Conservation (phyloP, 805 yeast species). For the Teunomyces pallodes region DNA sequence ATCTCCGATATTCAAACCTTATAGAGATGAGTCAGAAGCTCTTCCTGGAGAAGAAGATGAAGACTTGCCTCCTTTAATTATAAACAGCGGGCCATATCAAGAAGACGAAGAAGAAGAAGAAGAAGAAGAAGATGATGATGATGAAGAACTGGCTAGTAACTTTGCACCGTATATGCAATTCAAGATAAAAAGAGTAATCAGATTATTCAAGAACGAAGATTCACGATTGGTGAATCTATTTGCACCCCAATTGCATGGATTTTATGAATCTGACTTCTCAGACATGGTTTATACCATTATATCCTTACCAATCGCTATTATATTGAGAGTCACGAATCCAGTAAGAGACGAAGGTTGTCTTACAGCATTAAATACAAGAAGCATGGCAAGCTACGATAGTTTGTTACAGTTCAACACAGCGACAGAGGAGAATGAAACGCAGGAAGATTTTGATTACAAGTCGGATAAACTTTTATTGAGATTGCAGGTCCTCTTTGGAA, state of each 20-base stretch:
- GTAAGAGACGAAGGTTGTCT: conserved; percentile 24
- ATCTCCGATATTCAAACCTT: conserved; percentile 2
- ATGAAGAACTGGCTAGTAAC: not conserved
- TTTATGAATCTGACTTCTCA: conserved; percentile 7
- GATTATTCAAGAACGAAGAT: not conserved
- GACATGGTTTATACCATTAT: conserved; percentile 14
- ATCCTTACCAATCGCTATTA: conserved; percentile 22
- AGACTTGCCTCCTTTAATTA: not conserved
- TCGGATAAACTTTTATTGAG: conserved; percentile 19
- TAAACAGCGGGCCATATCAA: not conserved
- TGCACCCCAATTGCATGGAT: conserved; percentile 16
- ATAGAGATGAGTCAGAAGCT: not conserved
- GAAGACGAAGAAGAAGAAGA: conserved; percentile 2
- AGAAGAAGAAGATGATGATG: conserved; percentile 1
- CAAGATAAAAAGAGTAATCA: not conserved
- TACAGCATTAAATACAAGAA: conserved; percentile 2
- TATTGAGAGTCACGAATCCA: conserved; percentile 31
- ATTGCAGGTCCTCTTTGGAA: conserved; percentile 29
- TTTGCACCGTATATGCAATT: not conserved
- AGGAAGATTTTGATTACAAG: conserved; percentile 14
- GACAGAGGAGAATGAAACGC: conserved; percentile 2
- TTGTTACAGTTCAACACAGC: not conserved
- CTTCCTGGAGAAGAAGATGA: not conserved
- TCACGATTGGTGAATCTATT: conserved; percentile 8
- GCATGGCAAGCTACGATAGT: not conserved